Conservation (phyloP, 2,329 filamentous ascomycete species). For the Trichoderma hamatum region DNA sequence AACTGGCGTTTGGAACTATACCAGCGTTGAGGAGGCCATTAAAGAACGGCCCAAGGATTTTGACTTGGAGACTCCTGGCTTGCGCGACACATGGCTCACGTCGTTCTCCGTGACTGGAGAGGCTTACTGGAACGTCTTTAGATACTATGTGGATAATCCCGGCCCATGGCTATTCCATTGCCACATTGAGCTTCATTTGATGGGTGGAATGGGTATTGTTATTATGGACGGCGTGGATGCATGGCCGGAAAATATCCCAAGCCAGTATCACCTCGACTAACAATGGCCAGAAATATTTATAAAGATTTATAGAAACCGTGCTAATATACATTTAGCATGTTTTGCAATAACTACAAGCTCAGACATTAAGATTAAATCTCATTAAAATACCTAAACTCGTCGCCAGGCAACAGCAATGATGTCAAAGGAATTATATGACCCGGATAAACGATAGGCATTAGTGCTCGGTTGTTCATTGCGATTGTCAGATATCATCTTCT, state of each 20-base stretch:
- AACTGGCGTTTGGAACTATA: constrained; percentile 54
- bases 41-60: constrained; percentile 52
- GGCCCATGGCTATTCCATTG: constrained; percentile 60
- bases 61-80: constrained; percentile 56
- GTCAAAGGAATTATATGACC: too few species aligned
- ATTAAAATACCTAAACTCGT: too few species aligned
- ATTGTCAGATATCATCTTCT: too few species aligned
- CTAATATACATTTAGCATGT: too few species aligned
- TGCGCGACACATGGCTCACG: constrained; percentile 40
- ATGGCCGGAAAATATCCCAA: constrained; percentile 46
- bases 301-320: too few species aligned
- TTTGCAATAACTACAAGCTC: too few species aligned
- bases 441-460: too few species aligned
- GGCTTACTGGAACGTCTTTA: constrained; percentile 50
- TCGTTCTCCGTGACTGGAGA: constrained; percentile 23
- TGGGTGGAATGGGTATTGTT: constrained; percentile 58
- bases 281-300: too few species aligned
- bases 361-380: too few species aligned
- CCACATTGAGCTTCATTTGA: constrained; percentile 57
- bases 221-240: constrained; percentile 52
- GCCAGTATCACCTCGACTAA: constrained; percentile 39
- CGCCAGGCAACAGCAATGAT: too few species aligned
- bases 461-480: too few species aligned
- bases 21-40: constrained; percentile 56
- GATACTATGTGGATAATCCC: constrained; percentile 56